phyloP scores from a whole-genome alignment of 208 protist genomes.

The Leishmania martiniquensis region DNA sequence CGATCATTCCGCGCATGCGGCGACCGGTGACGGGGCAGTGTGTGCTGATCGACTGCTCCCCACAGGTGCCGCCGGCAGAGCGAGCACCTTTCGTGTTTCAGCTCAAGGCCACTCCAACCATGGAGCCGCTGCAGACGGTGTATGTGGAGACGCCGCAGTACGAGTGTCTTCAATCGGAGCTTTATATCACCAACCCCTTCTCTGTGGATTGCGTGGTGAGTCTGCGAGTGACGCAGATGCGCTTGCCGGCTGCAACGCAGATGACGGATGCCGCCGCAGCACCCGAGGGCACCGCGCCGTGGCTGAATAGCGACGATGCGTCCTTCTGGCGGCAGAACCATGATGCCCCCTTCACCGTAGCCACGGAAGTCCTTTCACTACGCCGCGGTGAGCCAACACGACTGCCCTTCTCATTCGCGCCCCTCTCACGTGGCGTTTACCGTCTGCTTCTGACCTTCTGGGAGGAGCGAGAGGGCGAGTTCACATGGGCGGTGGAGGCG shows the following conservation, averaged over 20 bases:
- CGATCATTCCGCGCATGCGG: slow-evolving; percentile 75
- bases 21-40: slow-evolving; percentile 60
- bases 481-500: slow-evolving; percentile 81
- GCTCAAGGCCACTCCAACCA: slow-evolving; percentile 65
- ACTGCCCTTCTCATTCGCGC: slow-evolving; percentile 83
- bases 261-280: neutral
- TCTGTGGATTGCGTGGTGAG: slow-evolving; percentile 73
- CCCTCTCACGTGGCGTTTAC: slow-evolving; percentile 82
- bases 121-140: slow-evolving; percentile 71
- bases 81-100: slow-evolving; percentile 72
- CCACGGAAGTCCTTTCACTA: slow-evolving; percentile 78
- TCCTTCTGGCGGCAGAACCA: slow-evolving; percentile 28
- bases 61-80: slow-evolving; percentile 48
- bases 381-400: slow-evolving; percentile 59
- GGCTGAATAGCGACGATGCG: slow-evolving; percentile 10
- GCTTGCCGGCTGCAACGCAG: neutral
- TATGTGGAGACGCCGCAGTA: slow-evolving; percentile 79
- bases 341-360: slow-evolving; percentile 61
- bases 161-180: slow-evolving; percentile 64
- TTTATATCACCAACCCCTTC: slow-evolving; percentile 88
- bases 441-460: slow-evolving; percentile 76
- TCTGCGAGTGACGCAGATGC: slow-evolving; percentile 72
- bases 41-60: slow-evolving; percentile 62
- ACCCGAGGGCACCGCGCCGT: slow-evolving; percentile 15
- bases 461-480: slow-evolving; percentile 91